phyloP scores from a whole-genome alignment of 1,139 yeast species.

The Kodamaea derodonti region DNA sequence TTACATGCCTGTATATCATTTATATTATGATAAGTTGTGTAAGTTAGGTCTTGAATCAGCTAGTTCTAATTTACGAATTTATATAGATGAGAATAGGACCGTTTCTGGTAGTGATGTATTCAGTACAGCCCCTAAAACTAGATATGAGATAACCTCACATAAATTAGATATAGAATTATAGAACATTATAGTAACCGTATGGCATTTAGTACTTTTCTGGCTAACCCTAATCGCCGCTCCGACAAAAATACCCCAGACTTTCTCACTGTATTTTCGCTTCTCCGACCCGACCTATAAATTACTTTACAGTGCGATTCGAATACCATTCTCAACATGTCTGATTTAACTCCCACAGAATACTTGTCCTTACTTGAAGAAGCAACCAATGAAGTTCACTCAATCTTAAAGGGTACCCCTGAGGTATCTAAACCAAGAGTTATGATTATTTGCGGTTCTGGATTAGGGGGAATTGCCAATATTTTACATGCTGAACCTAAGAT shows the following conservation, averaged over 20 bases:
- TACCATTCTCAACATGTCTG: conserved; percentile 9
- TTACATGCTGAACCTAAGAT: conserved; percentile 38
- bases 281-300: too few relatives aligned
- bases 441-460: conserved; percentile 92
- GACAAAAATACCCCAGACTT: too few relatives aligned
- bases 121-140: too few relatives aligned
- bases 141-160: too few relatives aligned
- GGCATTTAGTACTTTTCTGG: too few relatives aligned
- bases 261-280: too few relatives aligned
- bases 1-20: conserved; percentile 80
- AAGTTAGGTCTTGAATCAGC: conserved; percentile 5
- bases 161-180: too few relatives aligned
- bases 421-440: conserved; percentile 53
- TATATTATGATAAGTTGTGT: conserved; percentile 54
- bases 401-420: conserved; percentile 15
- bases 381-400: conserved; percentile 13
- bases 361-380: conserved; percentile 20
- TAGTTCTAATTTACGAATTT: conserved; percentile 8
- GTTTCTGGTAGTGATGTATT: conserved; percentile 4
- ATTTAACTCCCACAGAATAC: conserved; percentile 16
- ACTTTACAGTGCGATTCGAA: too few relatives aligned
- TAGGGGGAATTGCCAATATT: conserved; percentile 75
- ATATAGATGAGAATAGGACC: conserved; percentile 8
- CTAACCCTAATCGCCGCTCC: too few relatives aligned
- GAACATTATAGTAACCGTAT: too few relatives aligned